Evolutionary conservation across 768 basidiomycete species (phyloP), one percentile per base, ranked within the genome.

Genomic region (Galerina marginata): DNA sequence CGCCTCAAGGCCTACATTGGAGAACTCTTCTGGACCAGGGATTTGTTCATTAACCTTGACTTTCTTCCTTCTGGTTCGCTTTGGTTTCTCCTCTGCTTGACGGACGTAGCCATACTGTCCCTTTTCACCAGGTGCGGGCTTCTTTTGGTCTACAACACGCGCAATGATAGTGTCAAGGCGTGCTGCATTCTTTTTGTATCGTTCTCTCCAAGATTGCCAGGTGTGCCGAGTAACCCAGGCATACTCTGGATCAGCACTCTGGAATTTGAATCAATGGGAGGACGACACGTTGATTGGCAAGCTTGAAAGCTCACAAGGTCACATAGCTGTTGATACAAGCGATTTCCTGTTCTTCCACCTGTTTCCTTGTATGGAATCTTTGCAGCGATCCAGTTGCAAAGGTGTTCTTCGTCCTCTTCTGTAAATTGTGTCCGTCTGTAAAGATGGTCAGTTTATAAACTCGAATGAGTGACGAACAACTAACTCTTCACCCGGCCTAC

Each of bases 161-260:
- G 84, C 72, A 54, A 94, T 93, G 55, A 84, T 73, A 10, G 68
- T 68, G 67, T 93, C 91, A 39, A 93, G 80, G 9, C 91, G 85
- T 6, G 75, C 69, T 0, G 90, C 77, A 61, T 94, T 89, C 74
- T 93, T 93, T 78, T 93, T 93, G 77, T 94, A 94, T 29, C 92
- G 81, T 69, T 94, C 92, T 26, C 92, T 84, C 92, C 92, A 94
- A 14, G 92, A 94, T 64, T 93, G 91, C 92, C 92, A 94, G 2
- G 91, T 92, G 70, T 94, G 92, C 14, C 91, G 86, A 25, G 78
- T 81, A 16, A 92, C 92, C 92, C 92, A 93, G 0, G 83, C 78
- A 66, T 86, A 92, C 62, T 91, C 90, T 2, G 90, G 87, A 61
- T 92, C 88, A 51, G 75, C 74, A 49, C 77, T 79, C 91, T 92